Conservation (phyloP, 805 yeast species). For the Millerozyma miso region DNA sequence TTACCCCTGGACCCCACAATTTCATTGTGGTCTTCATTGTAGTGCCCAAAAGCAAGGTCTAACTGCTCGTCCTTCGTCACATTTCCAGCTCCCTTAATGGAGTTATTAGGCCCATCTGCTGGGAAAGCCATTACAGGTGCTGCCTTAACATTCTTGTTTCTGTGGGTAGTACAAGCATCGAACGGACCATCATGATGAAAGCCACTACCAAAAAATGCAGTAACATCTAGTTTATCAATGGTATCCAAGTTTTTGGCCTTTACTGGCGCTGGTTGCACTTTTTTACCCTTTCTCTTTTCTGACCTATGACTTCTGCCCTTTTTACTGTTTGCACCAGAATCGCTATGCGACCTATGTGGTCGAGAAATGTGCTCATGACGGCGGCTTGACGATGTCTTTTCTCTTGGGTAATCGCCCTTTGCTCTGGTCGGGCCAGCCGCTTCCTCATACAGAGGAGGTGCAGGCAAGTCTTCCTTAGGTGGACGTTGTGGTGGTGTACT, state of each 20-base stretch:
- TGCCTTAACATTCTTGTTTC: slow-evolving; percentile 68
- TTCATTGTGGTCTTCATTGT: slow-evolving; percentile 41
- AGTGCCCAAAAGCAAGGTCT: slow-evolving; percentile 74
- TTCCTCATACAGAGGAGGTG: slow-evolving; percentile 71
- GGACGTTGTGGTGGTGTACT: slow-evolving; percentile 22
- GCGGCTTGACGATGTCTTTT: slow-evolving; percentile 31
- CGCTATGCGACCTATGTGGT: slow-evolving; percentile 18
- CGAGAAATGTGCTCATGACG: slow-evolving; percentile 16
- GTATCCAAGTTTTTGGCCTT: slow-evolving; percentile 80
- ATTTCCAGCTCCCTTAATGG: slow-evolving; percentile 64
- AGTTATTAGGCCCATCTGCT: slow-evolving; percentile 87
- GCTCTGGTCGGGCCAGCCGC: slow-evolving; percentile 50
- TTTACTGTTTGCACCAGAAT: slow-evolving; percentile 6
- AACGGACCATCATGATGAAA: slow-evolving; percentile 99
- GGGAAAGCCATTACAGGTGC: slow-evolving; percentile 98
- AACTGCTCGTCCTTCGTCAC: slow-evolving; percentile 49
- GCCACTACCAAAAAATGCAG: slow-evolving; percentile 88
- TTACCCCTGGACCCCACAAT: slow-evolving; percentile 26
- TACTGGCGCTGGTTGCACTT: slow-evolving; percentile 37
- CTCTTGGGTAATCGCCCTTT: slow-evolving; percentile 49
- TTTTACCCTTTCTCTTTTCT: slow-evolving; percentile 27
- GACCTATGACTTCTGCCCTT: slow-evolving; percentile 12
- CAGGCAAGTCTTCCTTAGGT: slow-evolving; percentile 23
- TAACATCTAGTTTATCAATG: slow-evolving; percentile 92
- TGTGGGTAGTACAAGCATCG: slow-evolving; percentile 96